Percentiles rank a stretch among this genome's conserved stretches.
phyloP scores from a whole-genome alignment of 2,329 filamentous ascomycete species.

The Neopestalotiopsis clavispora region DNA sequence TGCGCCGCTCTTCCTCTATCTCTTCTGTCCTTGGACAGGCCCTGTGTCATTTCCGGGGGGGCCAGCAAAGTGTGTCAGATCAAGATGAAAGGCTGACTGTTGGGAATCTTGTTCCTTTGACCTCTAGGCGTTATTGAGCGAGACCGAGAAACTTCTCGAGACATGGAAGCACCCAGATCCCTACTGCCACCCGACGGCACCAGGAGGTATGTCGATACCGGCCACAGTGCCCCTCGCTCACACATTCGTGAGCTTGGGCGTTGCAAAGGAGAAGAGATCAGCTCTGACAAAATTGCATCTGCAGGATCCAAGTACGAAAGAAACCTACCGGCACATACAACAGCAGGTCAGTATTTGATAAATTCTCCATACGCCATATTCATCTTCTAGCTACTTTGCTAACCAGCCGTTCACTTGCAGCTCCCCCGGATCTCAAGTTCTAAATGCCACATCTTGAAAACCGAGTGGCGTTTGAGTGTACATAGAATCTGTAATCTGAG shows the following conservation, averaged over 20 bases:
- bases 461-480: constrained; percentile 34
- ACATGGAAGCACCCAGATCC: constrained; percentile 99
- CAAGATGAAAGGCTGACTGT: background rate
- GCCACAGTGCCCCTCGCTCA: constrained; percentile 7
- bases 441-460: constrained; percentile 29
- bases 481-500: constrained; percentile 35
- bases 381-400: constrained; percentile 24
- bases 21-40: background rate
- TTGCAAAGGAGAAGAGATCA: background rate
- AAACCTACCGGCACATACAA: constrained; percentile 80
- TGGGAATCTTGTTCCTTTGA: background rate
- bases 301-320: constrained; percentile 94
- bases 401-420: constrained; percentile 33
- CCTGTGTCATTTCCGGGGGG: background rate
- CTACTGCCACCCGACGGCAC: constrained; percentile 86
- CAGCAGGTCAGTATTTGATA: constrained; percentile 73
- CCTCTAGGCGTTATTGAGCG: constrained; percentile 75
- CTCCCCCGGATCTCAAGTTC: constrained; percentile 56
- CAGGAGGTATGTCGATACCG: constrained; percentile 71
- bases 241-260: background rate
- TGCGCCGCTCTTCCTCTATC: constrained; percentile 26
- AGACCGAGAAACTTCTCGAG: constrained; percentile 86
- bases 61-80: background rate
- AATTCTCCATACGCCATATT: background rate
- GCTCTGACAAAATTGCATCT: background rate